Evolutionary conservation across 176 grass and related monocot species (phyloP), one percentile per base, ranked within the genome.

Genomic region (Aegilops umbellulata): DNA sequence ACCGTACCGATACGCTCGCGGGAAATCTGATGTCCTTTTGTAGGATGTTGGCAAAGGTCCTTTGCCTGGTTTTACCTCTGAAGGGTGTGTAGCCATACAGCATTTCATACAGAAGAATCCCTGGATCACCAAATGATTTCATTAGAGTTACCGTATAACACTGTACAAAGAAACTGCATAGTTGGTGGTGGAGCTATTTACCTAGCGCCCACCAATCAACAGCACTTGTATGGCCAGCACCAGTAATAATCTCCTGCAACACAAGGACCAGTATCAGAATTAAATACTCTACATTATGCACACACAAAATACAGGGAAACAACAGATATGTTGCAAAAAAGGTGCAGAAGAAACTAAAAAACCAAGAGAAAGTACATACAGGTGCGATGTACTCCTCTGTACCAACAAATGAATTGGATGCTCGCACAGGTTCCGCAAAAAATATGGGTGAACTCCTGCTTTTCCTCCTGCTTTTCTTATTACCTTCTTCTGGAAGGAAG

Each of bases 131-230:
- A 65, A 73, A 41, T 25, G 49, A 2, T 0, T 22, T n/a, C 26
- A 16, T 84, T n/a, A 74, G 31, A 24, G 31, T 19, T 9, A 72
- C 32, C 2, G 4, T 35, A 14, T 41, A 26, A 29, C 4, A 31
- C n/a, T 58, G 24, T 6, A 26, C 55, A 62, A 62, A 14, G 29
- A 61, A 61, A 44, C 65, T 36, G 30, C 4, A 19, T 25, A 23
- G 11, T 29, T 24, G 32, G 68, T 10, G 3, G 26, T 61, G 57
- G 22, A 88, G 73, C 27, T 65, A 27, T 29, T 9, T 84, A 94
- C 93, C 95, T 74, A 98, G 90, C 2, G 95, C 93, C 95, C 95
- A 98, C 95, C 95, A 98, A 85, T 98, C 95, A 79, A 95, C 93
- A 71, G 91, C 93, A 86, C 95, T 98, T 26, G 95, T 94, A 87